Evolutionary conservation across 2,329 filamentous ascomycete genomes (phyloP), one percentile per base, ranked within the genome.

Genomic region (Paraconiothyrium sp.): DNA sequence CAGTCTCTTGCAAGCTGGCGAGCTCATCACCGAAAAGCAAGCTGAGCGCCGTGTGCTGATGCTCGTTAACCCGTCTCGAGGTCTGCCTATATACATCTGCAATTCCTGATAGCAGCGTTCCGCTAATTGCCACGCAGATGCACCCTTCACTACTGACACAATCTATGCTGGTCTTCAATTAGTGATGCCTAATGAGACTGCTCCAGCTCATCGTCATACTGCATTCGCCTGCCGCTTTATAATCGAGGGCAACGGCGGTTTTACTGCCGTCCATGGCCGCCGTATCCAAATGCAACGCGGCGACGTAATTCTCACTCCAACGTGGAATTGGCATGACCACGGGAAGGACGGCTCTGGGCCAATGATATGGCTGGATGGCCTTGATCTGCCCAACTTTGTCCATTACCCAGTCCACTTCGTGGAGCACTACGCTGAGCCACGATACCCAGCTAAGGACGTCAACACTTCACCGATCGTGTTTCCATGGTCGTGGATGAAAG

Each of bases 141-240:
- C 83, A 0, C 85, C 85, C 0, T 85, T 82, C 63, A 87, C 85
- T 0, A 87, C 85, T 0, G 85, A 88, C 67, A 87, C 85, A 1
- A 77, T 88, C 56, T 87, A 87, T 62, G 84, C 82, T 2, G 86
- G 85, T 1, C 79, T 87, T 2, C 86, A 88, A 65, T 77, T 88
- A 0, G 84, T 88, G 7, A 84, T 85, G 67, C 85, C 85, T 0
- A 83, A 84, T 30, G 85, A 88, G 60, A 84, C 79, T 0, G 85
- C 86, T 0, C 84, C 82, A 0, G 85, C 85, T 0, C 86, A 88
- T 63, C 75, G 86, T 0, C 85, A 88, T 66, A 82, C 83, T 3
- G 85, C 86, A 0, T 87, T 85, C 60, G 85, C 86, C 0, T 80
- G 83, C 67, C 82, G 85, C 4, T 88, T 87, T 73, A 85, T 88